phyloP scores from a whole-genome alignment of 2,329 filamentous ascomycete genomes.

The Drechslerella coelobrocha region DNA sequence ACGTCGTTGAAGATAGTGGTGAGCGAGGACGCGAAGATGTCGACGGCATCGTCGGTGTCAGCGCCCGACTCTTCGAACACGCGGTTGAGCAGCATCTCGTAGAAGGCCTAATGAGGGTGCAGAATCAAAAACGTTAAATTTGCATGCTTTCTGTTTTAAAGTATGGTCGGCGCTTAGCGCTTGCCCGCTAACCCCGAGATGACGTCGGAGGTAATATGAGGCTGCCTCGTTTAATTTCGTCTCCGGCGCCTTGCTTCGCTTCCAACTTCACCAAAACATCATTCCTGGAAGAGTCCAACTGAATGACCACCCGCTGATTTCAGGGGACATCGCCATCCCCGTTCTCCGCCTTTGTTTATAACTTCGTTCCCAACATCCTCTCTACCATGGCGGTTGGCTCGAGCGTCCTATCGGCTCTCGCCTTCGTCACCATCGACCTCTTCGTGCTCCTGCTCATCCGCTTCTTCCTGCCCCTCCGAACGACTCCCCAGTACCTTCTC shows the following conservation, averaged over 20 bases:
- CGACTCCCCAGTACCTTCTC: slow-evolving; percentile 86
- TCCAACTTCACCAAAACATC: slow-evolving; percentile 6
- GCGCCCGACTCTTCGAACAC: slow-evolving; percentile 22
- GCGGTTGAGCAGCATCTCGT: slow-evolving; percentile 31
- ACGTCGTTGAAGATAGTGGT: slow-evolving; percentile 54
- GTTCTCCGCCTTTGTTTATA: neutral
- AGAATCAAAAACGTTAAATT: too few species aligned
- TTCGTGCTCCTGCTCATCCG: slow-evolving; percentile 83
- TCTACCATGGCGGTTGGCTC: slow-evolving; percentile 52
- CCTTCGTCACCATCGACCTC: slow-evolving; percentile 59
- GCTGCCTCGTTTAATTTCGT: slow-evolving; percentile 10
- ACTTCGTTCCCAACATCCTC: neutral
- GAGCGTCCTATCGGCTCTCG: slow-evolving; percentile 53
- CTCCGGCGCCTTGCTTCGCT: slow-evolving; percentile 14
- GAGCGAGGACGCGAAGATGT: slow-evolving; percentile 53
- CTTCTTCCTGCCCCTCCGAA: slow-evolving; percentile 86
- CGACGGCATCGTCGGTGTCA: slow-evolving; percentile 12
- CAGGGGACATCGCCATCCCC: slow-evolving; percentile 26
- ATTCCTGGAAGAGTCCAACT: slow-evolving; percentile 13
- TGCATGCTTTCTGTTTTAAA: neutral
- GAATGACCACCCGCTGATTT: slow-evolving; percentile 21
- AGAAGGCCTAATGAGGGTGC: slow-evolving; percentile 3
- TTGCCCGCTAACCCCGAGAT: neutral
- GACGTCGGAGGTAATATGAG: too few species aligned
- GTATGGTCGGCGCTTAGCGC: neutral